These are phyloP conservation scores for Nakaseomyces delphensis DNA, from an alignment of 1,139 yeast species.

Conservation along the genomic window DNA sequence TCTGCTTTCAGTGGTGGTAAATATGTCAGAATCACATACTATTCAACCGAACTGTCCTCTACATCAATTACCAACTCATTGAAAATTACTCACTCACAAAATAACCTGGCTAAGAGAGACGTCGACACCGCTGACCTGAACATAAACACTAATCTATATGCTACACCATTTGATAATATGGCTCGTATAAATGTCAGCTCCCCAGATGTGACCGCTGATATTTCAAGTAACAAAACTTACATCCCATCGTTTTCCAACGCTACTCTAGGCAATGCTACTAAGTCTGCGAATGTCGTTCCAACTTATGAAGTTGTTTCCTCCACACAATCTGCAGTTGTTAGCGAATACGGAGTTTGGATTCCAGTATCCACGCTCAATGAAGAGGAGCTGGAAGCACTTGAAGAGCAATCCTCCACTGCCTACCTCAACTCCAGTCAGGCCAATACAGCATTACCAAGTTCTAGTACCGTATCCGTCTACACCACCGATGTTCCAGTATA, in stretches of 20 bases:
- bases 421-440: neutral
- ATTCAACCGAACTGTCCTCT: conserved; percentile 13
- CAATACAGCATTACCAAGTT: neutral
- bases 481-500: too few species aligned
- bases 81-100: conserved; percentile 12
- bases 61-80: conserved; percentile 14
- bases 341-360: conserved; percentile 13
- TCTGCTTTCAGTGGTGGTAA: conserved; percentile 26
- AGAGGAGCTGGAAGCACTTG: neutral
- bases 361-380: conserved; percentile 8
- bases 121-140: neutral
- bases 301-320: conserved; percentile 3
- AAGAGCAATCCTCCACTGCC: neutral
- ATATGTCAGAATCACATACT: conserved; percentile 23
- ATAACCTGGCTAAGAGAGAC: conserved; percentile 4
- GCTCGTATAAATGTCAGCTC: neutral
- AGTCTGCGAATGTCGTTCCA: neutral
- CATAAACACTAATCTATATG: conserved; percentile 4
- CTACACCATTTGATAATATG: conserved; percentile 1
- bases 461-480: too few species aligned
- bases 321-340: conserved; percentile 13
- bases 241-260: conserved; percentile 4
- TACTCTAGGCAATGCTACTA: conserved; percentile 1
- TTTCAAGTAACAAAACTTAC: neutral
- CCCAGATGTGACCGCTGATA: neutral